Evolutionary conservation across 2,329 filamentous ascomycete genomes (phyloP).

Genomic region (Scorias spongiosa): DNA sequence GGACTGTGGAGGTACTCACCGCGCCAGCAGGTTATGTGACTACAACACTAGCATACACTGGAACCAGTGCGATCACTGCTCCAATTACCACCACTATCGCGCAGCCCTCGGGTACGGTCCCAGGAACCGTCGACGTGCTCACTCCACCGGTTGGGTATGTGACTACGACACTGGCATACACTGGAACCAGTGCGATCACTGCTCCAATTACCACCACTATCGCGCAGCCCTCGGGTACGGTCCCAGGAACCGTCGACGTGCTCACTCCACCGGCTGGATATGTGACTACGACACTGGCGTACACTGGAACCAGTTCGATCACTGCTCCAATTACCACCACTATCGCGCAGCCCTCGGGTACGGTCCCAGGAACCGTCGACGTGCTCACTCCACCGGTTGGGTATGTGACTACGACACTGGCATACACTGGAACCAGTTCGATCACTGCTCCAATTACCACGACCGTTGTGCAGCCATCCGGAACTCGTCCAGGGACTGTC

Average conservation of each 20-base stretch:
- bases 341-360: neutral
- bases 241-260: conserved; percentile 1
- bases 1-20: neutral
- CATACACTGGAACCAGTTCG: conserved; percentile 1
- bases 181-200: conserved; percentile 1
- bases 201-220: conserved; percentile 2
- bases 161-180: conserved; percentile 3
- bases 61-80: neutral
- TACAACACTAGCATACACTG: conserved; percentile 2
- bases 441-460: conserved; percentile 1
- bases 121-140: conserved; percentile 1
- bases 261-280: neutral
- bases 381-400: neutral
- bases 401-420: conserved; percentile 2
- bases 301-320: neutral
- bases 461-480: conserved; percentile 1
- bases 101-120: conserved; percentile 1
- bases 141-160: conserved; percentile 1
- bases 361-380: neutral
- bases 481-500: conserved; percentile 2
- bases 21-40: conserved; percentile 1
- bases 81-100: conserved; percentile 1
- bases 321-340: conserved; percentile 1
- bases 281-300: neutral
- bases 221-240: conserved; percentile 1